phyloP scores from a whole-genome alignment of 1,284 basidiomycete genomes.

The Mycocalia duriaeana region DNA sequence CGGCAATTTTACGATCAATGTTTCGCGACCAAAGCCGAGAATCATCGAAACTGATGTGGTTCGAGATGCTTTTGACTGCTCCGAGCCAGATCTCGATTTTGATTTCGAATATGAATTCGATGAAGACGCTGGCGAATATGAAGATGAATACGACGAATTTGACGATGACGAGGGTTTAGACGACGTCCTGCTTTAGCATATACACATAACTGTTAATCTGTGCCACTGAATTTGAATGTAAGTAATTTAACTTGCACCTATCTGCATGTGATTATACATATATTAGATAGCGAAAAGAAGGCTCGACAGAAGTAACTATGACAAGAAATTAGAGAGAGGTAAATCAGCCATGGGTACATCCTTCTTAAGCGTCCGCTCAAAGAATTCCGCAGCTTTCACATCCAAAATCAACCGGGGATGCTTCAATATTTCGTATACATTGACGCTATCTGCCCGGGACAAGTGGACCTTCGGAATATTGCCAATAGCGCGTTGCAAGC shows the following conservation, averaged over 20 bases:
- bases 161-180: background rate
- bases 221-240: too few relatives aligned
- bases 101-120: slow-evolving; percentile 5
- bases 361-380: slow-evolving; percentile 59
- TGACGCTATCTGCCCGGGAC: slow-evolving; percentile 58
- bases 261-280: background rate
- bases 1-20: too few relatives aligned
- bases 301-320: too few relatives aligned
- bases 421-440: slow-evolving; percentile 74
- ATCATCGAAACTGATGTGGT: too few relatives aligned
- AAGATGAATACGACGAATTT: slow-evolving; percentile 4
- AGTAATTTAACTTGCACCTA: too few relatives aligned
- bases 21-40: too few relatives aligned
- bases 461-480: slow-evolving; percentile 66
- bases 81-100: too few relatives aligned
- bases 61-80: too few relatives aligned
- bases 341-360: slow-evolving; percentile 24
- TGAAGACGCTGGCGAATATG: slow-evolving; percentile 1
- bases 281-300: too few relatives aligned
- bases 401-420: slow-evolving; percentile 73
- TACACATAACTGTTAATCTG: too few relatives aligned
- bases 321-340: too few relatives aligned
- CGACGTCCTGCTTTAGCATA: too few relatives aligned
- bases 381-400: slow-evolving; percentile 62
- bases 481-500: slow-evolving; percentile 50